phyloP scores from a whole-genome alignment of 192 early-diverging fungal species.

The Backusella luteola region DNA sequence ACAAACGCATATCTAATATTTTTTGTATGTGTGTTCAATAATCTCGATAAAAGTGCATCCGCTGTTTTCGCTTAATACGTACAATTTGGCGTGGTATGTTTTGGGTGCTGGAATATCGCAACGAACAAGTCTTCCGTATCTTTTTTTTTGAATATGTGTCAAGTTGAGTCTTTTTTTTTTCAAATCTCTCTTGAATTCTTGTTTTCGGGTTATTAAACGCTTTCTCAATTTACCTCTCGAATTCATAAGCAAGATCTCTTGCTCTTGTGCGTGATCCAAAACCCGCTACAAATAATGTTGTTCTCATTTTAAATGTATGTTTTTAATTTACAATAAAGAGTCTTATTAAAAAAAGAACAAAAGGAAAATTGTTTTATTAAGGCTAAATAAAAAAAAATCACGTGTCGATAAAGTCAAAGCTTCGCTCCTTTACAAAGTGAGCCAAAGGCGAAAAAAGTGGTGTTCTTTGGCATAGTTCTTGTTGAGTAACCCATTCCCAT shows the following conservation, averaged over 20 bases:
- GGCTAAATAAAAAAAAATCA: not conserved
- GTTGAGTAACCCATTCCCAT: constrained; percentile 40
- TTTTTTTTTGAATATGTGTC: constrained; percentile 24
- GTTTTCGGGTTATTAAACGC: not conserved
- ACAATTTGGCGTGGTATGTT: constrained; percentile 62
- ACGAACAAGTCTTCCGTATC: constrained; percentile 81
- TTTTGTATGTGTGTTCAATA: not conserved
- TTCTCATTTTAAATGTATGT: constrained; percentile 11
- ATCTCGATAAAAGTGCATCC: not conserved
- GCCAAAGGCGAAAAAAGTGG: constrained; percentile 6
- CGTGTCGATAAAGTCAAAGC: not conserved
- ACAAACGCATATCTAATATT: constrained; percentile 86
- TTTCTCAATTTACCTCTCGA: constrained; percentile 75
- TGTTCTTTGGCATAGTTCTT: constrained; percentile 7
- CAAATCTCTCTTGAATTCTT: not conserved
- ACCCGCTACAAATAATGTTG: constrained; percentile 83
- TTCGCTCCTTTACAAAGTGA: constrained; percentile 9
- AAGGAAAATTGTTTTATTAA: not conserved
- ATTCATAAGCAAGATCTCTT: constrained; percentile 91
- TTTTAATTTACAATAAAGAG: not conserved
- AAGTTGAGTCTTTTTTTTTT: not conserved
- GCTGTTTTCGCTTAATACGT: constrained; percentile 36
- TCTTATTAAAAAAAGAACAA: not conserved
- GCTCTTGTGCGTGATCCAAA: constrained; percentile 79
- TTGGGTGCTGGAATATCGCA: constrained; percentile 85